Conservation (phyloP, 2,329 filamentous ascomycete species). For the Ophiocordyceps camponoti-floridani region DNA sequence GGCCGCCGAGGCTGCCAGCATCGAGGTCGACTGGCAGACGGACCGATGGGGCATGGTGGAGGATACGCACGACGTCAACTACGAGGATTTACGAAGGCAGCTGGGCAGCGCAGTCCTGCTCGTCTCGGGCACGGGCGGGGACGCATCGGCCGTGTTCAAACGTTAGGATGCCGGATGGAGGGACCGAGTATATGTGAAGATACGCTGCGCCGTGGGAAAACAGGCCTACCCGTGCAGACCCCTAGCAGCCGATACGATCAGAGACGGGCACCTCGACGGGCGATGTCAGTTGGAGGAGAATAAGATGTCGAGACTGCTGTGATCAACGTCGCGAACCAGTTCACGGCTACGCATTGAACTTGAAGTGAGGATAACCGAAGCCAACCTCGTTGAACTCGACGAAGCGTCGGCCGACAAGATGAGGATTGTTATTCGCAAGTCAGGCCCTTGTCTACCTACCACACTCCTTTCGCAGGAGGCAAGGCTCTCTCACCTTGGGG, state of each 20-base stretch:
- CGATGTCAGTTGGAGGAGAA: too few species aligned
- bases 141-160: background rate
- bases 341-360: too few species aligned
- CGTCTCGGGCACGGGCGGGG: slow-evolving; percentile 41
- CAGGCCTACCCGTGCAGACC: too few species aligned
- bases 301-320: too few species aligned
- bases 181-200: background rate
- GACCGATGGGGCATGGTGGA: slow-evolving; percentile 91
- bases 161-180: background rate
- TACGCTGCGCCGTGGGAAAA: background rate
- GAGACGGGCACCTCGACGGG: too few species aligned
- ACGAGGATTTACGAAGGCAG: slow-evolving; percentile 75
- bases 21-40: slow-evolving; percentile 86
- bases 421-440: too few species aligned
- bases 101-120: slow-evolving; percentile 73
- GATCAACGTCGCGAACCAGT: too few species aligned
- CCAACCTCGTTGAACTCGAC: too few species aligned
- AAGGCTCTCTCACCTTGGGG: background rate
- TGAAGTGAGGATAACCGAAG: too few species aligned
- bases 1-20: slow-evolving; percentile 56
- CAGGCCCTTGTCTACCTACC: too few species aligned
- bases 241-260: too few species aligned
- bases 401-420: too few species aligned
- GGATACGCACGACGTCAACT: slow-evolving; percentile 92
- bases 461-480: background rate